Conservation (phyloP, 2,329 filamentous ascomycete species). For the Fusarium verrucosum region DNA sequence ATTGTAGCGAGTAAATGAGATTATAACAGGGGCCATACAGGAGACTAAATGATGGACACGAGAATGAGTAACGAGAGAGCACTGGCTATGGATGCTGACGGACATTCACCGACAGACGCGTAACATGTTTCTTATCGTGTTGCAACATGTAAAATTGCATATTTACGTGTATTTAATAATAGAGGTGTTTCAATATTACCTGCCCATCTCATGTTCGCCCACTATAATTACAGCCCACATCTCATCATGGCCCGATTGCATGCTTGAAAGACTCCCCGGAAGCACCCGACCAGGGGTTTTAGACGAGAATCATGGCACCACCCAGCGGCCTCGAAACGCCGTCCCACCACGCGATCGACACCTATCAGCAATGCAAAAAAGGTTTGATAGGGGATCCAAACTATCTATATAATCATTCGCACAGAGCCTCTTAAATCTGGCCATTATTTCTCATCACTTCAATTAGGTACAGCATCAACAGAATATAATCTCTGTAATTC, state of each 20-base stretch:
- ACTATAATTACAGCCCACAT: constrained; percentile 1
- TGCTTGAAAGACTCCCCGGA: constrained; percentile 18
- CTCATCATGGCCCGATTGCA: constrained; percentile 18
- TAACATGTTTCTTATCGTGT: background rate
- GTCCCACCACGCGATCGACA: constrained; percentile 19
- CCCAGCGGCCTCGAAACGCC: constrained; percentile 28
- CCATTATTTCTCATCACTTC: background rate
- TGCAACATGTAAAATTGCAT: background rate
- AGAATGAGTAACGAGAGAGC: too few species aligned
- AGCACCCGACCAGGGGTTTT: constrained; percentile 26
- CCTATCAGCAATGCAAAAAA: constrained; percentile 9
- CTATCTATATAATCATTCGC: constrained; percentile 17
- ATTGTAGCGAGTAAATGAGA: background rate
- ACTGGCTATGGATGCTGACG: too few species aligned
- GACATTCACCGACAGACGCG: background rate
- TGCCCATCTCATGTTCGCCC: background rate
- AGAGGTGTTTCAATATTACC: background rate
- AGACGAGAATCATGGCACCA: constrained; percentile 25
- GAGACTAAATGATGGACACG: too few species aligned
- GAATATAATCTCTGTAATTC: background rate
- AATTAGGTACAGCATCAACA: too few species aligned
- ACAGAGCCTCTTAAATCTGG: background rate
- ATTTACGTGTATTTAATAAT: background rate
- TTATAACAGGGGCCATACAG: too few species aligned
- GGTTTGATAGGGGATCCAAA: background rate